Evolutionary conservation across 176 grass and related monocot genomes (phyloP).

Genomic region (Musa beccarii): DNA sequence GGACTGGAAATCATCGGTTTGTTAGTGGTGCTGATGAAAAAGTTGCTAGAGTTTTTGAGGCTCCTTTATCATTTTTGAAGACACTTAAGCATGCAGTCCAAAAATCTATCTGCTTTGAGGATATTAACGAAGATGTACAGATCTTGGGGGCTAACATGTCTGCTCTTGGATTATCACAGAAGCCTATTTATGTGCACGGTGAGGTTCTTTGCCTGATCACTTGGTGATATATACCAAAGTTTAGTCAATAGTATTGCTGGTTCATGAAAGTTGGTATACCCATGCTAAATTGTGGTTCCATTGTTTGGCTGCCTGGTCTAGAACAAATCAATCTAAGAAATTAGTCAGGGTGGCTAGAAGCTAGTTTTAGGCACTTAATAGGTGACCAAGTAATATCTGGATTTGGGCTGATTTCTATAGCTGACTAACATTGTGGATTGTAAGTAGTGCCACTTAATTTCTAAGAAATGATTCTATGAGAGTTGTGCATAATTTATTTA

Average conservation of each 20-base stretch:
- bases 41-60: slow-evolving; percentile 89
- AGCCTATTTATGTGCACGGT: slow-evolving; percentile 91
- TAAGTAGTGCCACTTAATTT: no score
- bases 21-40: slow-evolving; percentile 97
- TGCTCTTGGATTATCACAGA: slow-evolving; percentile 94
- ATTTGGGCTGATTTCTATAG: not conserved
- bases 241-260: not conserved
- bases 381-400: not conserved
- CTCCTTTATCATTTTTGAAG: slow-evolving; percentile 85
- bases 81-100: slow-evolving; percentile 59
- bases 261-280: not conserved
- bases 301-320: not conserved
- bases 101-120: slow-evolving; percentile 42
- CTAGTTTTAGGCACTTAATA: not conserved
- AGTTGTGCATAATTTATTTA: no score
- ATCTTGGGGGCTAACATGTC: slow-evolving; percentile 99
- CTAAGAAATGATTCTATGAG: no score
- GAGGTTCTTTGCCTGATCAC: slow-evolving; percentile 4
- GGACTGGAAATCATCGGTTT: slow-evolving; percentile 71
- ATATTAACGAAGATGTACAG: slow-evolving; percentile 56
- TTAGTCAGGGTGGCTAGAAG: not conserved
- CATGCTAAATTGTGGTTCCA: not conserved
- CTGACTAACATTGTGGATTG: not conserved
- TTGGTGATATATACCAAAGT: not conserved
- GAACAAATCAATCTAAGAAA: not conserved